Base-by-base conservation (phyloP, 2,329 filamentous ascomycete genomes). In the Drechslerella stenobrocha region DNA sequence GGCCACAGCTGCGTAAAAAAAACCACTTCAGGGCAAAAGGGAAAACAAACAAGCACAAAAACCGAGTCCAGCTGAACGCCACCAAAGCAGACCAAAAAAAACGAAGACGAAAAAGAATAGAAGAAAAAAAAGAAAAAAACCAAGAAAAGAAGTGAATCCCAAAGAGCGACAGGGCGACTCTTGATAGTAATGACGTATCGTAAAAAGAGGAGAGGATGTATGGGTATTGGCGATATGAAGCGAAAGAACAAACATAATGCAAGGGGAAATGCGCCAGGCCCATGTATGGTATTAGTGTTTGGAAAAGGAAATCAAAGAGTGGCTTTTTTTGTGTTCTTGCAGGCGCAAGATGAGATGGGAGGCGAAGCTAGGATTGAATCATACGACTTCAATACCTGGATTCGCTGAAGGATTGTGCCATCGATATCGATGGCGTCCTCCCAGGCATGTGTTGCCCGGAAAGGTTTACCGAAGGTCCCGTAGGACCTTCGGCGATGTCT, bases 191-290 rank as follows among this genome's bases (percentile, higher is more conserved):
- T 52, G 47, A 60, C 56, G 56, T 60, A 60, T 60, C 56, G 48
- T 26, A 40, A 56, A 24, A 28, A 15, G 37, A 65, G 35, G 34
- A 51, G 23, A 48, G 30, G 35, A 52, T 30, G 51, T 45, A 55
- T 66, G 63, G 55, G 55, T 60, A 59, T 59, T 42, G 23, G 46
- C 37, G 35, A 60, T 34, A 45, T 37, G 50, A 20, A 35, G 47
- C 15, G 32, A 42, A 30, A 44, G 20, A 13, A 52, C 28, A 48
- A 52, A 60, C 56, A 46, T 45, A 59, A 18, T 26, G 32, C 34
- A 60, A 40, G 55, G 63, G 44, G 47, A 46, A 45, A 57, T 67
- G 51, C 51, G 55, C 48, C 61, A 52, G 56, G 56, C 50, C 50
- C 56, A 60, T 52, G 56, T 35, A 42, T 42, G 37, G 37, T 42